Conservation (phyloP, 768 basidiomycete species). For the Cyathus striatus region DNA sequence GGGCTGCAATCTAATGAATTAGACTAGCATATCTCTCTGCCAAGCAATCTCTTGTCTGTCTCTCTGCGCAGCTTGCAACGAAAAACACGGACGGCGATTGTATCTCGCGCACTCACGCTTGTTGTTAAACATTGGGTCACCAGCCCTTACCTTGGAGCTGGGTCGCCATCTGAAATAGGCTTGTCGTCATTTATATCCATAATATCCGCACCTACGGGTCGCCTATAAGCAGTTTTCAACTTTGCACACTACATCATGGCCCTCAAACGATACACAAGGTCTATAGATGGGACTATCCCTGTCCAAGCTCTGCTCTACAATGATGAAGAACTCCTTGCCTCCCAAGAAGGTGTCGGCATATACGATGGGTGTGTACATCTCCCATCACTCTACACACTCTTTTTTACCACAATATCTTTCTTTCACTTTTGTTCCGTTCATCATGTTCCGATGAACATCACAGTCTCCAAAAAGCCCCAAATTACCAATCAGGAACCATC, state of each 20-base stretch:
- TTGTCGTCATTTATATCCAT: too few species aligned
- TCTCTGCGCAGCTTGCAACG: too few species aligned
- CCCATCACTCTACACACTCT: background rate
- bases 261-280: conserved; percentile 47
- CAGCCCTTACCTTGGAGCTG: too few species aligned
- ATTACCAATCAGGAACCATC: conserved; percentile 70
- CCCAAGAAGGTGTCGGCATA: conserved; percentile 80
- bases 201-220: too few species aligned
- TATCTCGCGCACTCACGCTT: too few species aligned
- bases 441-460: conserved; percentile 9
- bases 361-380: conserved; percentile 80
- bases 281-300: conserved; percentile 75
- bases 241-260: conserved; percentile 33
- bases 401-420: background rate
- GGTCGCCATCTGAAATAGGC: too few species aligned
- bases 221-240: background rate
- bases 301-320: conserved; percentile 70
- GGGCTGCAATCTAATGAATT: too few species aligned
- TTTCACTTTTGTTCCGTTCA: background rate
- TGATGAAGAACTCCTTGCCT: conserved; percentile 72
- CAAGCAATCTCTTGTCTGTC: too few species aligned
- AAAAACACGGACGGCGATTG: too few species aligned
- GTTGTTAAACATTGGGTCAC: too few species aligned
- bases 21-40: too few species aligned
- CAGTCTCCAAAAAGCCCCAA: conserved; percentile 78